These are phyloP conservation scores for Xylaria sp. DNA, from an alignment of 2,329 filamentous ascomycete species.

Conservation along the genomic window DNA sequence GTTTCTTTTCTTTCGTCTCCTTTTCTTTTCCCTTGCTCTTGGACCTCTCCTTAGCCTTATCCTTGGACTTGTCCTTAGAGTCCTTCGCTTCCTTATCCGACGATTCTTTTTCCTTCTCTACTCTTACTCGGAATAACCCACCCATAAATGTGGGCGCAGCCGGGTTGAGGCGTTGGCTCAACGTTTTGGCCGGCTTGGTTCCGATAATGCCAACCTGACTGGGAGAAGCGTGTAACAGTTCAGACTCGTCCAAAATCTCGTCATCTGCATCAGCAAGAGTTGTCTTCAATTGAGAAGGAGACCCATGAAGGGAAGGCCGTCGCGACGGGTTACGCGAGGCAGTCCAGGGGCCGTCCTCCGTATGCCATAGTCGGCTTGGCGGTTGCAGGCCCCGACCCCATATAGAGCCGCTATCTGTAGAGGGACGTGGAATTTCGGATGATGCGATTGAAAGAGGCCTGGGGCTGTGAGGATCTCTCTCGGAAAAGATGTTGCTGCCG, in stretches of 20 bases:
- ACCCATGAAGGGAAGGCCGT: constrained; percentile 80
- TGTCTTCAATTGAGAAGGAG: constrained; percentile 66
- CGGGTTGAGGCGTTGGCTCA: constrained; percentile 76
- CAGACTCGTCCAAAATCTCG: constrained; percentile 65
- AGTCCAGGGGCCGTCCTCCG: constrained; percentile 56
- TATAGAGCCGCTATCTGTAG: constrained; percentile 77
- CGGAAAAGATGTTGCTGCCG: constrained; percentile 55
- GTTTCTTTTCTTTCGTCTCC: constrained; percentile 49
- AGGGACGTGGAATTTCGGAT: constrained; percentile 74
- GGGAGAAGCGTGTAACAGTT: constrained; percentile 58
- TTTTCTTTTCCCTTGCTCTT: constrained; percentile 49
- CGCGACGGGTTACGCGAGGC: constrained; percentile 72
- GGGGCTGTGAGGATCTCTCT: constrained; percentile 64
- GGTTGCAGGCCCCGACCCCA: constrained; percentile 64
- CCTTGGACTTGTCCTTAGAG: constrained; percentile 44
- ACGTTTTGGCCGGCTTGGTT: constrained; percentile 67
- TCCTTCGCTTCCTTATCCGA: constrained; percentile 45
- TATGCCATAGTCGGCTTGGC: constrained; percentile 68
- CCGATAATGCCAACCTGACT: constrained; percentile 76
- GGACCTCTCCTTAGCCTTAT: constrained; percentile 44
- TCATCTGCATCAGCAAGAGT: constrained; percentile 68
- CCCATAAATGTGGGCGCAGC: constrained; percentile 86
- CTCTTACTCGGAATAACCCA: constrained; percentile 61
- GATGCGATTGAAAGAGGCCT: constrained; percentile 73
- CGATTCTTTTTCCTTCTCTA: constrained; percentile 40